These are phyloP conservation scores for Picochlorum sp. DNA, from an alignment of 139 green algal genomes.

Conservation along the genomic window DNA sequence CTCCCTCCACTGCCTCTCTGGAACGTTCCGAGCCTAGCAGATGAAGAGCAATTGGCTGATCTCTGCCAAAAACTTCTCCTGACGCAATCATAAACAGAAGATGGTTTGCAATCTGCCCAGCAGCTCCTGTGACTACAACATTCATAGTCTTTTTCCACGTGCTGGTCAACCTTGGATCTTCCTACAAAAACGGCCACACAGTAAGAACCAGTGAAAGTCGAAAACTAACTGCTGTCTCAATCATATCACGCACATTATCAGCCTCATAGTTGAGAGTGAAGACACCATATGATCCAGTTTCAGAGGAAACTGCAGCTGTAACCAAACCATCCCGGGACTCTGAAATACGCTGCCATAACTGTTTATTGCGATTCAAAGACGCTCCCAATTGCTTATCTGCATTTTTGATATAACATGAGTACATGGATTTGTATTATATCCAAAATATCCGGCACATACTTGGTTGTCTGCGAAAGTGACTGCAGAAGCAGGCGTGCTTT, in stretches of 20 bases:
- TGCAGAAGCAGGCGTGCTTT: too few relatives aligned
- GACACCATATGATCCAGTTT: constrained; percentile 16
- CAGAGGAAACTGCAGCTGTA: not conserved
- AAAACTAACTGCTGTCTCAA: not conserved
- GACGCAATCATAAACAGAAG: constrained; percentile 79
- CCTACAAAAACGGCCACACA: constrained; percentile 20
- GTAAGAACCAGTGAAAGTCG: not conserved
- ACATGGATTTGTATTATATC: too few relatives aligned
- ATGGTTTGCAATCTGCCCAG: constrained; percentile 87
- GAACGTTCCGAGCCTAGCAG: constrained; percentile 73
- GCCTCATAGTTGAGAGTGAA: constrained; percentile 22
- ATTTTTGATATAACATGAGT: too few relatives aligned
- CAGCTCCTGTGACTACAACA: constrained; percentile 30
- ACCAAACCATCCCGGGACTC: not conserved
- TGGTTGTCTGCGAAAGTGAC: too few relatives aligned
- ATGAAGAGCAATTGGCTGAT: constrained; percentile 79
- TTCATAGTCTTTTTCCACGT: constrained; percentile 69
- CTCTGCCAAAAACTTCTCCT: constrained; percentile 55
- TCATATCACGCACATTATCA: constrained; percentile 18
- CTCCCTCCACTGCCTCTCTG: constrained; percentile 74
- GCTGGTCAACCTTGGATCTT: constrained; percentile 43
- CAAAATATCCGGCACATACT: too few relatives aligned
- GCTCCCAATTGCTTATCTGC: not conserved
- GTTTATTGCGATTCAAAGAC: not conserved
- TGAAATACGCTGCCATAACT: not conserved